Evolutionary conservation across 257 asterid genomes (phyloP).

Genomic region (Handroanthus guayacan): DNA sequence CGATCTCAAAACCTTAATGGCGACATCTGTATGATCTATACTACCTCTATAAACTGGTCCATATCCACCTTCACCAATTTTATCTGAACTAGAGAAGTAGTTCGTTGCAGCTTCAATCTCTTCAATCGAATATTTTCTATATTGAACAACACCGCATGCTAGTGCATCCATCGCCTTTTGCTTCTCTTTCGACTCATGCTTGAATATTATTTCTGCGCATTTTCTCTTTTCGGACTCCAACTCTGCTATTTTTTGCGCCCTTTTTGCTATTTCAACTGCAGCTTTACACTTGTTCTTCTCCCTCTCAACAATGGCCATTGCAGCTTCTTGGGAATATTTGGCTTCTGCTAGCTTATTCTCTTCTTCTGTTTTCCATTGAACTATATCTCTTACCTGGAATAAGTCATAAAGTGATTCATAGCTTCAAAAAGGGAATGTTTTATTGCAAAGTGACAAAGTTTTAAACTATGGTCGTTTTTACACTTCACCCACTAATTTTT

Average conservation of each 20-base stretch:
- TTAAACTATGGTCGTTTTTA: too few relatives aligned
- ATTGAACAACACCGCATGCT: slow-evolving; percentile 41
- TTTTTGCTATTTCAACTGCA: slow-evolving; percentile 68
- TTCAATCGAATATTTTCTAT: slow-evolving; percentile 58
- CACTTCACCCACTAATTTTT: too few relatives aligned
- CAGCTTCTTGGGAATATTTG: slow-evolving; percentile 52
- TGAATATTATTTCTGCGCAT: slow-evolving; percentile 59
- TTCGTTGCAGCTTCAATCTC: slow-evolving; percentile 78
- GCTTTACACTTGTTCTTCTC: slow-evolving; percentile 72
- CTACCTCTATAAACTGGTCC: slow-evolving; percentile 76
- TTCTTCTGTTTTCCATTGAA: slow-evolving; percentile 52
- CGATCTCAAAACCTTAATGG: slow-evolving; percentile 75
- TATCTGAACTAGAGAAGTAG: slow-evolving; percentile 52
- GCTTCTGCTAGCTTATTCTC: slow-evolving; percentile 52
- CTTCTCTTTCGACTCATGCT: slow-evolving; percentile 60
- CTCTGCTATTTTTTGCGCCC: slow-evolving; percentile 68
- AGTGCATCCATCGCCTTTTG: slow-evolving; percentile 61
- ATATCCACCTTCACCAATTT: slow-evolving; percentile 92
- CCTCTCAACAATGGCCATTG: slow-evolving; percentile 52
- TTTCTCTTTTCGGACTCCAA: slow-evolving; percentile 68
- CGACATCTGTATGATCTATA: slow-evolving; percentile 81
- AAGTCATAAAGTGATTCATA: not conserved
- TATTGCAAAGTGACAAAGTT: too few relatives aligned
- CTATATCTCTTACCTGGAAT: slow-evolving; percentile 55
- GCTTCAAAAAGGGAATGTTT: too few relatives aligned